A percentile compares a stretch with the other conserved stretches of the same genome.
These are phyloP conservation scores for Periglandula ipomoeae DNA, from an alignment of 2,329 filamentous ascomycete genomes.

Conservation along the genomic window DNA sequence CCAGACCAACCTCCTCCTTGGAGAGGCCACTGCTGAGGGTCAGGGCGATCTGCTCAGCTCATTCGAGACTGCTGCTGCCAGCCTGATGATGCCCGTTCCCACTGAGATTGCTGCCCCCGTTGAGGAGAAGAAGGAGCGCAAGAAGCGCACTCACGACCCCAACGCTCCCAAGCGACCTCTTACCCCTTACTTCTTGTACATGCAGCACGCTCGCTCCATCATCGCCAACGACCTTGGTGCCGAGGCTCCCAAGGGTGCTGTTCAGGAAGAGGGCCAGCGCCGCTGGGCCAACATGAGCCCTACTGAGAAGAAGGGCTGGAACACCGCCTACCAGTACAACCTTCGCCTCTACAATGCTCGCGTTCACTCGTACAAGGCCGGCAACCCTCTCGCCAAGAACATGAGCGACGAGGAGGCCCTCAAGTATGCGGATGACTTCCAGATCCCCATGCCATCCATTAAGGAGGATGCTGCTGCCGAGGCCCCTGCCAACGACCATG, in stretches of 20 bases:
- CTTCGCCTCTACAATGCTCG: conserved; percentile 56
- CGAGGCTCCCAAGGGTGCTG: conserved; percentile 73
- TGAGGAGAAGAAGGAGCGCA: conserved; percentile 77
- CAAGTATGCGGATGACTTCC: conserved; percentile 49
- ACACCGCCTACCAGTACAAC: conserved; percentile 59
- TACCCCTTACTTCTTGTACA: conserved; percentile 92
- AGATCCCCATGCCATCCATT: conserved; percentile 43
- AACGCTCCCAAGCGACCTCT: conserved; percentile 91
- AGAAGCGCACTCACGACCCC: conserved; percentile 79
- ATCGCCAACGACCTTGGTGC: conserved; percentile 71
- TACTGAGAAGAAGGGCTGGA: conserved; percentile 60
- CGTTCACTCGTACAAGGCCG: conserved; percentile 54
- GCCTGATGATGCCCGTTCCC: conserved; percentile 31
- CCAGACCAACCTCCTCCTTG: conserved; percentile 77
- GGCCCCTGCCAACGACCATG: conserved; percentile 35
- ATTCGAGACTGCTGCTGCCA: conserved; percentile 42
- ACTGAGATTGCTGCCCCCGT: conserved; percentile 34
- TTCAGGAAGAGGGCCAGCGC: conserved; percentile 78
- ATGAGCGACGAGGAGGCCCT: conserved; percentile 54
- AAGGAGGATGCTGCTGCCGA: conserved; percentile 28
- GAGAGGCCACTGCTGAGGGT: conserved; percentile 47
- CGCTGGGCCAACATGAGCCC: conserved; percentile 75
- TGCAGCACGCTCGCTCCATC: conserved; percentile 75
- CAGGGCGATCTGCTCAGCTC: conserved; percentile 37
- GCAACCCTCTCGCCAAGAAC: conserved; percentile 47